phyloP scores from a whole-genome alignment of 108 stramenopile genomes.

The Fragilaria radians region DNA sequence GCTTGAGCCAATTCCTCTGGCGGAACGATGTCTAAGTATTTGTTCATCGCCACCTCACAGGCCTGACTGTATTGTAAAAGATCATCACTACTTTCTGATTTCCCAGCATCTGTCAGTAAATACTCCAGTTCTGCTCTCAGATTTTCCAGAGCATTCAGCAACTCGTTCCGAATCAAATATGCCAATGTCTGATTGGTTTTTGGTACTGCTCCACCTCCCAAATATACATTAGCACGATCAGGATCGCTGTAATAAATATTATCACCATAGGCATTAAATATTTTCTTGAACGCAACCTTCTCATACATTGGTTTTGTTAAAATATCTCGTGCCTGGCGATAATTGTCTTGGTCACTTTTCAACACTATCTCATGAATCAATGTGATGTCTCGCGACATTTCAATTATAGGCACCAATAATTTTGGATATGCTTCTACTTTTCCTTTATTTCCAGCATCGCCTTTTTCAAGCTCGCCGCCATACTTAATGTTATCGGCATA shows the following conservation, averaged over 20 bases:
- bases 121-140: slow-evolving; percentile 64
- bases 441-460: slow-evolving; percentile 36
- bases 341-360: slow-evolving; percentile 7
- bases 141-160: slow-evolving; percentile 68
- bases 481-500: slow-evolving; percentile 75
- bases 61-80: slow-evolving; percentile 22
- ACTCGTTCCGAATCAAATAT: slow-evolving; percentile 73
- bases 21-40: slow-evolving; percentile 59
- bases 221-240: slow-evolving; percentile 73
- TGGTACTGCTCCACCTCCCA: slow-evolving; percentile 75
- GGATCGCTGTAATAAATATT: slow-evolving; percentile 86
- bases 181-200: slow-evolving; percentile 62
- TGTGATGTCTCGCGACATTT: slow-evolving; percentile 41
- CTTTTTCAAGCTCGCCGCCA: slow-evolving; percentile 56
- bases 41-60: slow-evolving; percentile 47
- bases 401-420: slow-evolving; percentile 61
- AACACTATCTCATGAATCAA: slow-evolving; percentile 34
- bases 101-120: slow-evolving; percentile 31
- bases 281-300: slow-evolving; percentile 63
- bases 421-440: slow-evolving; percentile 42
- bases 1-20: slow-evolving; percentile 58
- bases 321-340: slow-evolving; percentile 30
- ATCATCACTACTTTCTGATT: slow-evolving; percentile 26
- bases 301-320: slow-evolving; percentile 46
- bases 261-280: slow-evolving; percentile 79